These are phyloP conservation scores for Casuarina cunninghamiana DNA, from an alignment of 306 rosid species.

Conservation along the genomic window DNA sequence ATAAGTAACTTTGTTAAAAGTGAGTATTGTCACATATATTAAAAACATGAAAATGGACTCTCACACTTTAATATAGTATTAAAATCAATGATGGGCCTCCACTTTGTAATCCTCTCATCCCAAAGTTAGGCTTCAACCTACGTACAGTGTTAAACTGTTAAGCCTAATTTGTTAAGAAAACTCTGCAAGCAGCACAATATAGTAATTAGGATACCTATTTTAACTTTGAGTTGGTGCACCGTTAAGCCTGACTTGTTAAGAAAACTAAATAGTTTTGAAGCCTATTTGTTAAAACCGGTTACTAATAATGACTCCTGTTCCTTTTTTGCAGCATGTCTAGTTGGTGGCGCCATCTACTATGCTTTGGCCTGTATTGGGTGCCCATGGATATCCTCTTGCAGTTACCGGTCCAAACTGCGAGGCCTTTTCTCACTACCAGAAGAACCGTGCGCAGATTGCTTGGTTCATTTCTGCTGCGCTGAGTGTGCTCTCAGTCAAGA, in stretches of 20 bases:
- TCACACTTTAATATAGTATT: no score
- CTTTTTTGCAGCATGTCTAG: constrained; percentile 14
- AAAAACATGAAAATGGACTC: no score
- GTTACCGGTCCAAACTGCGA: constrained; percentile 32
- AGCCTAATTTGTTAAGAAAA: no score
- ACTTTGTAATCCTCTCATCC: no score
- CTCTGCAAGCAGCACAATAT: no score
- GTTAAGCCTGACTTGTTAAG: not conserved
- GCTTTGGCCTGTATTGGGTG: not conserved
- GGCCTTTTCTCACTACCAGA: constrained; percentile 31
- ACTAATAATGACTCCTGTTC: not conserved
- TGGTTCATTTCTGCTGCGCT: constrained; percentile 24
- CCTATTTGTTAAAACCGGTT: not conserved
- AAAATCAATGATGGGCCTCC: no score
- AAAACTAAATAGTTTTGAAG: no score
- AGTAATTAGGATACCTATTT: no score
- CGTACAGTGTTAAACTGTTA: no score
- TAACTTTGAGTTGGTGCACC: not conserved
- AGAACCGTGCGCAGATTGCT: constrained; percentile 23
- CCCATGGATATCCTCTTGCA: constrained; percentile 7
- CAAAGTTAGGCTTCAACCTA: no score
- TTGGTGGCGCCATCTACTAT: constrained; percentile 16
- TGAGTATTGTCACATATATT: no score
- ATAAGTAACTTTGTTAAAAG: no score
- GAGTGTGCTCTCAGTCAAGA: constrained; percentile 29